phyloP scores from a whole-genome alignment of 2,329 filamentous ascomycete genomes.

The Penicillium sp. region DNA sequence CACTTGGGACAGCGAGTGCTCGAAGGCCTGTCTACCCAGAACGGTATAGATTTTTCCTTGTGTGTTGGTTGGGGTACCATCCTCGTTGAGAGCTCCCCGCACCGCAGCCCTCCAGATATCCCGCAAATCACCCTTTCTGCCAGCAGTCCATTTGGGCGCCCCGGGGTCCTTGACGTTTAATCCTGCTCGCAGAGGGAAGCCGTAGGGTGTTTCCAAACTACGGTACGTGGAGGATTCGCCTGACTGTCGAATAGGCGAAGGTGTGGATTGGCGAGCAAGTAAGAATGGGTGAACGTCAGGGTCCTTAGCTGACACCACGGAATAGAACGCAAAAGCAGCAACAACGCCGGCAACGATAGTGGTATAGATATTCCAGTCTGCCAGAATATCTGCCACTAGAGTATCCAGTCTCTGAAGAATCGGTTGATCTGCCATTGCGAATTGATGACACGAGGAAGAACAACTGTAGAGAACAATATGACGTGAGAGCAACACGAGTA shows the following conservation, averaged over 20 bases:
- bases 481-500: constrained; percentile 21
- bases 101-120: constrained; percentile 83
- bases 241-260: constrained; percentile 75
- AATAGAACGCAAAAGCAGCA: constrained; percentile 67
- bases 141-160: constrained; percentile 77
- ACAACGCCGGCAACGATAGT: constrained; percentile 69
- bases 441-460: not conserved
- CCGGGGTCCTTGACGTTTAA: constrained; percentile 80
- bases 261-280: constrained; percentile 77
- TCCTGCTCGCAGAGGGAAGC: constrained; percentile 74
- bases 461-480: constrained; percentile 9
- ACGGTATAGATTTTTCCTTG: constrained; percentile 75
- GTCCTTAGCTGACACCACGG: constrained; percentile 69
- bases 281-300: constrained; percentile 91
- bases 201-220: constrained; percentile 80
- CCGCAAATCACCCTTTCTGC: constrained; percentile 83
- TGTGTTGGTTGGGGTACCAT: constrained; percentile 61
- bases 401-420: constrained; percentile 70
- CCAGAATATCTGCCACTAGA: constrained; percentile 66
- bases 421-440: constrained; percentile 45
- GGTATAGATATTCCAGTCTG: constrained; percentile 80
- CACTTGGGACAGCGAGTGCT: constrained; percentile 71
- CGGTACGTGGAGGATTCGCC: constrained; percentile 85
- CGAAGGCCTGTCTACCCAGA: constrained; percentile 70
- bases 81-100: constrained; percentile 62